Conservation (phyloP, 169 alveolate species). For the Cryptosporidium muris region DNA sequence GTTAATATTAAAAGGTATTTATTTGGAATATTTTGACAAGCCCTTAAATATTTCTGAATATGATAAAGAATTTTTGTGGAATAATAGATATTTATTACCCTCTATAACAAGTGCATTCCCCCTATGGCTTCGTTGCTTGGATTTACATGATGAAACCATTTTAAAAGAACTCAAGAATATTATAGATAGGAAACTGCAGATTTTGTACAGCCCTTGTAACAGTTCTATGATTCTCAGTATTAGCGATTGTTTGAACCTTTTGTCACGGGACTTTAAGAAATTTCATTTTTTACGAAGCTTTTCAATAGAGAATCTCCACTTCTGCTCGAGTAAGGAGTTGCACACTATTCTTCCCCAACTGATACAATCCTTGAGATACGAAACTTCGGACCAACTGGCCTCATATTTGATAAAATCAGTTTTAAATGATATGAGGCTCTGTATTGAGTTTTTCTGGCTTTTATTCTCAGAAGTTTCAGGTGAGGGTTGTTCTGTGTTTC, state of each 20-base stretch:
- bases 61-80: constrained; percentile 34
- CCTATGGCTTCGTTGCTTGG: constrained; percentile 10
- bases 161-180: constrained; percentile 11
- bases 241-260: constrained; percentile 55
- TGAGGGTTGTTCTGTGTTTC: constrained; percentile 21
- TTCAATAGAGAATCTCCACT: constrained; percentile 81
- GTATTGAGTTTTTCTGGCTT: constrained; percentile 70
- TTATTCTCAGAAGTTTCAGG: constrained; percentile 61
- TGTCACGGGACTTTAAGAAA: constrained; percentile 72
- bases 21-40: too few relatives aligned
- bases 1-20: too few relatives aligned
- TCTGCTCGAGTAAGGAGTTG: constrained; percentile 56
- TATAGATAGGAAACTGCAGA: neutral
- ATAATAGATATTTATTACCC: constrained; percentile 6
- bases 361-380: constrained; percentile 77
- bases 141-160: constrained; percentile 17
- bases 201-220: neutral
- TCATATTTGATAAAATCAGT: constrained; percentile 46
- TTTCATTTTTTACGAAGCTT: constrained; percentile 82
- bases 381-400: constrained; percentile 30
- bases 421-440: constrained; percentile 29
- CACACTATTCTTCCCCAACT: constrained; percentile 68
- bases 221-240: constrained; percentile 5
- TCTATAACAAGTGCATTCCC: constrained; percentile 34
- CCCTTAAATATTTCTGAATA: neutral